Percentiles rank a stretch among this genome's conserved stretches.
phyloP scores from a whole-genome alignment of 2,329 filamentous ascomycete genomes.

The Diplodia corticola region DNA sequence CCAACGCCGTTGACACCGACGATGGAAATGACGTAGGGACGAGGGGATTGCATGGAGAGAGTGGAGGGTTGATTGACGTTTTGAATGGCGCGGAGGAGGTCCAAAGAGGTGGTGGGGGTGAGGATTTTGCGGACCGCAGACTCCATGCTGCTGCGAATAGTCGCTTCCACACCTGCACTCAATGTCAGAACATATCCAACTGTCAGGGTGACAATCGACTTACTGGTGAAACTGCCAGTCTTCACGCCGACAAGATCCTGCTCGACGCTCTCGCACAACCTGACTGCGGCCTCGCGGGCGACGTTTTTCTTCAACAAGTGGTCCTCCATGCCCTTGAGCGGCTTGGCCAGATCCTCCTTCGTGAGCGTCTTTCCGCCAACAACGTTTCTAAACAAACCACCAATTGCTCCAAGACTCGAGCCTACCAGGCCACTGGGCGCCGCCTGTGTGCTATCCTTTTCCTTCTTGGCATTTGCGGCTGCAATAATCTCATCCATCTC shows the following conservation, averaged over 20 bases:
- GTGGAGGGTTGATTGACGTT: slow-evolving; percentile 62
- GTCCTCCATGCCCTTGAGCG: slow-evolving; percentile 94
- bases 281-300: slow-evolving; percentile 86
- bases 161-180: slow-evolving; percentile 67
- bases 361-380: slow-evolving; percentile 92
- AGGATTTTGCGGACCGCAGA: slow-evolving; percentile 91
- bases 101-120: slow-evolving; percentile 90
- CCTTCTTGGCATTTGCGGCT: slow-evolving; percentile 66
- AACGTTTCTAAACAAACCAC: slow-evolving; percentile 89
- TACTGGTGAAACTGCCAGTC: slow-evolving; percentile 84
- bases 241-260: slow-evolving; percentile 86
- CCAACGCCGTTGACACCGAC: slow-evolving; percentile 98
- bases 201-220: slow-evolving; percentile 22
- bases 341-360: slow-evolving; percentile 84
- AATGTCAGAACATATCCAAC: neutral
- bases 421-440: slow-evolving; percentile 65
- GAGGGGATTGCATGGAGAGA: slow-evolving; percentile 62
- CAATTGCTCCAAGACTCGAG: slow-evolving; percentile 77
- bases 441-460: slow-evolving; percentile 32
- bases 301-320: slow-evolving; percentile 95
- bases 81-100: slow-evolving; percentile 91
- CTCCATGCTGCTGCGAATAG: slow-evolving; percentile 84
- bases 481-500: slow-evolving; percentile 89
- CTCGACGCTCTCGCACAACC: slow-evolving; percentile 88
- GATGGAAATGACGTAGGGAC: slow-evolving; percentile 96